Evolutionary conservation across 768 basidiomycete genomes (phyloP).

Genomic region (Auricularia cornea): DNA sequence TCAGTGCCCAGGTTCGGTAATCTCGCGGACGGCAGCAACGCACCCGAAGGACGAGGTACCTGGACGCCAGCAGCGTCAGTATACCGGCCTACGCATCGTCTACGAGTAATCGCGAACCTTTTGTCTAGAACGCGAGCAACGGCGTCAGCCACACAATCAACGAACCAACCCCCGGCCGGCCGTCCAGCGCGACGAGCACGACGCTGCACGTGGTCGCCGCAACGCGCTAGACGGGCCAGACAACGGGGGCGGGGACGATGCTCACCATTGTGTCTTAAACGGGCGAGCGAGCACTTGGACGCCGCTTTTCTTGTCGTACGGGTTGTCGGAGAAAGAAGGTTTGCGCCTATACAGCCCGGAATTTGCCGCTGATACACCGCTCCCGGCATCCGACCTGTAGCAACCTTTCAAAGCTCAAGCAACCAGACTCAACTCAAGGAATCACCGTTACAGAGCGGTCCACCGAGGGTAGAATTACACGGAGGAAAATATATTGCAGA

Average conservation of each 20-base stretch:
- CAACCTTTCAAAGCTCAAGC: no score
- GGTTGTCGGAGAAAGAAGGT: neutral
- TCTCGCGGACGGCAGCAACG: slow-evolving; percentile 26
- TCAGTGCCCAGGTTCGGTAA: slow-evolving; percentile 1
- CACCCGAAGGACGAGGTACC: slow-evolving; percentile 96
- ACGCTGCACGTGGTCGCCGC: no score
- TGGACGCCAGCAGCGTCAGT: slow-evolving; percentile 17
- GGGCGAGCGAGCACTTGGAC: neutral
- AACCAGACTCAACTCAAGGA: no score
- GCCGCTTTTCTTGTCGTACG: neutral
- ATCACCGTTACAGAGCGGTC: no score
- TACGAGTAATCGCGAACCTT: neutral
- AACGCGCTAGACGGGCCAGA: neutral
- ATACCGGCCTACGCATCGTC: neutral
- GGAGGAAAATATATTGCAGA: no score
- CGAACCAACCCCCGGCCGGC: neutral
- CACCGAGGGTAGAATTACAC: no score
- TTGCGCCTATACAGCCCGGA: neutral
- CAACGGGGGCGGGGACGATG: neutral
- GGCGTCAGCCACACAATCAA: neutral
- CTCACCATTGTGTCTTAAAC: neutral
- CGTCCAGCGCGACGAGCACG: neutral
- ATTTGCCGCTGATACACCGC: neutral
- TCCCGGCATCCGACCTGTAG: no score
- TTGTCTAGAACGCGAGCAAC: neutral